Base-by-base conservation (phyloP, 2,329 filamentous ascomycete genomes). In the Blastomyces silverae region DNA sequence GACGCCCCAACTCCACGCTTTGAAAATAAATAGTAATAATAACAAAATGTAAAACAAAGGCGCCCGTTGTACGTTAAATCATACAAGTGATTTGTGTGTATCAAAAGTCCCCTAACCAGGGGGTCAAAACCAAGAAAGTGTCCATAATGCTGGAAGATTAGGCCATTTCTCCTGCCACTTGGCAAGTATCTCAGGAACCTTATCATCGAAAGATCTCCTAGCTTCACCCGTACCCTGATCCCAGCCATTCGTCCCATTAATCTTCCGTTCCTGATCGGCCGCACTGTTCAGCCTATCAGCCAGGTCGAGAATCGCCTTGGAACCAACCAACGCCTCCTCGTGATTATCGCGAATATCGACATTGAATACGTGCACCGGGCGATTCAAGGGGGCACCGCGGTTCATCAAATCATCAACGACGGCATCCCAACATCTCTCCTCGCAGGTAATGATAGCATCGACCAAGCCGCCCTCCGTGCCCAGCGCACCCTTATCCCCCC, bases 321-420 rank as follows among this genome's bases (percentile, higher is more conserved):
- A 94, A 11, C 94, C 94, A 1, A 97, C 85, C 28, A 93, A 83
- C 0, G 94, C 94, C 77, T 99, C 94, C 76, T 99, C 93, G 73
- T 97, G 94, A 73, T 97, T 99, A 78, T 99, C 94, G 76, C 90
- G 93, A 73, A 99, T 99, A 75, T 99, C 94, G 64, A 99, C 89
- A 72, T 99, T 99, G 81, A 99, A 96, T 64, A 99, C 91, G 74
- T 99, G 94, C 0, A 99, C 94, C 0, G 94, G 92, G 1, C 91
- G 83, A 76, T 99, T 99, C 65, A 99, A 81, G 3, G 90, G 89
- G 0, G 89, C 87, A 8, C 93, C 94, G 67, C 95, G 86, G 71
- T 87, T 90, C 67, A 96, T 85, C 62, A 99, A 81, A 75, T 99
- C 93, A 72, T 99, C 94, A 13, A 99, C 85, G 44, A 99, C 94